Base-by-base conservation (phyloP, 148 eudicot genomes). In the Rhododendron mucronatum region DNA sequence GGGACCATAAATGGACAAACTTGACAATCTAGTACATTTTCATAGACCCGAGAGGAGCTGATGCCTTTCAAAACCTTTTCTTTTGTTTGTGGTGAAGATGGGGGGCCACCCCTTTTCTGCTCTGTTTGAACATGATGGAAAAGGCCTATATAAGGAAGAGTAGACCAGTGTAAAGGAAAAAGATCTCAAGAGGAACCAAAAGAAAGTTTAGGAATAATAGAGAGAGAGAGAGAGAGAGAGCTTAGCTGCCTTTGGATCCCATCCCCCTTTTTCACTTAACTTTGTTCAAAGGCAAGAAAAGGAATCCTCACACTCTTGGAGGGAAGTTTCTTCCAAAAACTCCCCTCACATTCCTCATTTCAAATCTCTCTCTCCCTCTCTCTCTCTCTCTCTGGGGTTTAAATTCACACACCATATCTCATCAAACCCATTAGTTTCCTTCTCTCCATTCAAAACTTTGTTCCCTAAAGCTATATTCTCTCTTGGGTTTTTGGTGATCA, bases 241-340 rank as follows among this genome's bases (percentile, higher is more conserved):
- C 13, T 41, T 3, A 65, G 79, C 86, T 77, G 88, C 88, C 59
- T 83, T 83, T 44, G 88, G 71, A 83, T 23, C 69, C 69, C 10
- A 21, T 53, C 57, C 18, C 20, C 4, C 82, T 50, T 63, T 75
- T 82, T 55, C 18, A 16, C 78, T 30, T 73, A 11, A 8, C 48
- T 78, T 87, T 69, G 28, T 51, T 87, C 75, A 9, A 35, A 69
- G 61, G 85, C 63, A 30, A 84, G 48, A 28, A 71, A 87, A 87
- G 51, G 89, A 84, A 87, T 84, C 84, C 73, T 47, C 23, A 48
- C 55, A 63, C 55, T 84, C 84, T 84, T 84, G 80, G 71, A 84
- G 74, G 84, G 75, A 82, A 73, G 75, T 81, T 82, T 61, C 85
- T 20, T 82, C 81, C 59, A 86, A 61, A 63, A 61, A 63, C 81